Percentiles rank a stretch among this genome's conserved stretches.
phyloP scores from a whole-genome alignment of 495 filamentous ascomycete species.

The Penicillium samsonianum region DNA sequence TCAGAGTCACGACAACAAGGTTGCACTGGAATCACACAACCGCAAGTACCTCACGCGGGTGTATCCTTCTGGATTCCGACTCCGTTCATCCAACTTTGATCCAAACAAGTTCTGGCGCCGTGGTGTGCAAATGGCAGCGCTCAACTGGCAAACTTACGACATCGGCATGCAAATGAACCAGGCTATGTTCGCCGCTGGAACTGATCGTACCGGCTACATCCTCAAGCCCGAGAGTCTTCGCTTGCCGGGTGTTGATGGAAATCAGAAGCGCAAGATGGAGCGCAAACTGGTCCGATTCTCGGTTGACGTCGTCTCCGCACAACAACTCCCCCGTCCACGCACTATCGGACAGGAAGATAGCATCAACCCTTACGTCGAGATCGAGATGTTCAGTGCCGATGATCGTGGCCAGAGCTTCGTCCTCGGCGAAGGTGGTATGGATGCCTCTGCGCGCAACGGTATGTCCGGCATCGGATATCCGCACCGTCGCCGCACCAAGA shows the following conservation, averaged over 20 bases:
- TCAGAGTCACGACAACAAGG: slow-evolving; percentile 68
- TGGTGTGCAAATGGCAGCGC: slow-evolving; percentile 92
- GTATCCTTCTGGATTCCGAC: slow-evolving; percentile 78
- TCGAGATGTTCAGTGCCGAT: slow-evolving; percentile 92
- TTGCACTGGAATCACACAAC: slow-evolving; percentile 82
- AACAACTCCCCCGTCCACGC: slow-evolving; percentile 84
- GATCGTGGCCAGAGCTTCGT: slow-evolving; percentile 72
- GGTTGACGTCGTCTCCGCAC: slow-evolving; percentile 88
- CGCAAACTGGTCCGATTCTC: slow-evolving; percentile 79
- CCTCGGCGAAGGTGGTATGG: slow-evolving; percentile 65
- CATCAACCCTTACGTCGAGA: slow-evolving; percentile 90
- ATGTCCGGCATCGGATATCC: slow-evolving; percentile 73
- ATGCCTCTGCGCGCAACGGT: slow-evolving; percentile 68
- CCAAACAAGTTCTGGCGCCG: slow-evolving; percentile 89
- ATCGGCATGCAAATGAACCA: slow-evolving; percentile 92
- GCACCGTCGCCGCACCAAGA: slow-evolving; percentile 72
- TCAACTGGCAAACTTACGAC: slow-evolving; percentile 99
- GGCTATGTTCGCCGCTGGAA: slow-evolving; percentile 95
- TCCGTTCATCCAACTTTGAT: slow-evolving; percentile 89
- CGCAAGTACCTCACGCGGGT: slow-evolving; percentile 89
- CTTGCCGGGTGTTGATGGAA: slow-evolving; percentile 49
- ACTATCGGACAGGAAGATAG: slow-evolving; percentile 66
- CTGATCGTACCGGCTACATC: slow-evolving; percentile 86
- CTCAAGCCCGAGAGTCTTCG: slow-evolving; percentile 88
- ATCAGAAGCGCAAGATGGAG: slow-evolving; percentile 44